Evolutionary conservation across 2,329 filamentous ascomycete genomes (phyloP), one percentile per base, ranked within the genome.

Genomic region (Stachybotrys chartarum): DNA sequence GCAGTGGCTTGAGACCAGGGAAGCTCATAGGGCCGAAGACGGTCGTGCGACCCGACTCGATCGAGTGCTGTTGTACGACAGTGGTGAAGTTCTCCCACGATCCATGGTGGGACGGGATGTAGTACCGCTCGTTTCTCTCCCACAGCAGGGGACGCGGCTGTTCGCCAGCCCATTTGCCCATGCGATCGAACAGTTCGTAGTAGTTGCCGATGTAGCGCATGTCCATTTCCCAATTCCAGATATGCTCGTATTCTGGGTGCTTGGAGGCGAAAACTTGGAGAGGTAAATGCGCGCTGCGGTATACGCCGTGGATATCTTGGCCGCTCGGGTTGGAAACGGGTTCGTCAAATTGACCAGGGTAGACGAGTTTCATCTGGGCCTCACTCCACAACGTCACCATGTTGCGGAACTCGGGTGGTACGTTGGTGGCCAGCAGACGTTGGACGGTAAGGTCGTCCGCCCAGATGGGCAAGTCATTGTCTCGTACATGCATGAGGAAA

Each of bases 361-460:
- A 96, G 69, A 90, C 85, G 55, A 92, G 78, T 55, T 80, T 79
- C 88, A 96, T 93, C 70, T 93, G 89, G 53, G 83, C 79, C 69
- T 94, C 90, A 3, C 89, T 91, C 91, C 91, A 96, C 6, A 95
- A 75, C 0, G 87, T 90, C 49, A 87, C 88, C 69, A 96, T 82
- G 57, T 86, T 83, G 66, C 86, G 88, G 70, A 96, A 96, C 65
- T 93, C 89, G 57, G 81, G 76, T 0, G 89, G 78, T 63, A 88
- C 71, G 63, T 86, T 78, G 65, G 81, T 74, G 66, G 84, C 79
- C 66, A 96, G 75, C 64, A 93, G 82, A 16, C 81, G 78, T 61
- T 91, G 81, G 56, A 91, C 90, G 0, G 85, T 87, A 35, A 81
- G 78, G 17, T 88, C 83, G 63, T 94, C 90, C 0, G 89, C 84